Conservation (phyloP, 139 green algal species). For the Pleodorina starrii region DNA sequence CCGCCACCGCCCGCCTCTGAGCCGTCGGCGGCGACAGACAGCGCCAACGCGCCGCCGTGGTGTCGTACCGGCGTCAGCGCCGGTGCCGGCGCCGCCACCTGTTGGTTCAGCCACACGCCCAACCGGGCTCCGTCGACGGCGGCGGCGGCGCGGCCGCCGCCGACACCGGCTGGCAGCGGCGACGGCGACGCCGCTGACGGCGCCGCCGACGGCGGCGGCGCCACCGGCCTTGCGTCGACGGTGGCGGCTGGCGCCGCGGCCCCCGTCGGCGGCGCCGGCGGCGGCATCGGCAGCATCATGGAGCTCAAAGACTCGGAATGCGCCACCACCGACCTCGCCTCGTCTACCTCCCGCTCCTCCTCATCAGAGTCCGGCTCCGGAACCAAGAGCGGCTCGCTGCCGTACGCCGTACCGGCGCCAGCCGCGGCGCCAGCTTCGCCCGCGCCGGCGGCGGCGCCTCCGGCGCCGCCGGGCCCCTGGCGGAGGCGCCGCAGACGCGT, state of each 20-base stretch:
- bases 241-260: not conserved
- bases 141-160: not conserved
- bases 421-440: not conserved
- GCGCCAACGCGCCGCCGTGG: not conserved
- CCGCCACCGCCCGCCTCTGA: not conserved
- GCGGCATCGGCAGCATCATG: not conserved
- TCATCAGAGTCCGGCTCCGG: slow-evolving; percentile 10
- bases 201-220: not conserved
- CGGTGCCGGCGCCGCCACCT: not conserved
- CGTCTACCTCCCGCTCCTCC: slow-evolving; percentile 38
- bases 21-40: not conserved
- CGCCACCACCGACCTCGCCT: slow-evolving; percentile 16
- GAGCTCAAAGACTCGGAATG: not conserved
- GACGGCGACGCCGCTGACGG: not conserved
- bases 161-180: not conserved
- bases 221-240: not conserved
- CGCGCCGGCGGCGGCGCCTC: not conserved
- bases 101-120: not conserved
- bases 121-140: not conserved
- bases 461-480: not conserved
- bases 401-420: not conserved
- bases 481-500: not conserved
- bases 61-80: not conserved
- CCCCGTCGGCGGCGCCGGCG: not conserved
- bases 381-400: not conserved